phyloP scores from a whole-genome alignment of 164 flowering plant species.

The Echeveria elegans region DNA sequence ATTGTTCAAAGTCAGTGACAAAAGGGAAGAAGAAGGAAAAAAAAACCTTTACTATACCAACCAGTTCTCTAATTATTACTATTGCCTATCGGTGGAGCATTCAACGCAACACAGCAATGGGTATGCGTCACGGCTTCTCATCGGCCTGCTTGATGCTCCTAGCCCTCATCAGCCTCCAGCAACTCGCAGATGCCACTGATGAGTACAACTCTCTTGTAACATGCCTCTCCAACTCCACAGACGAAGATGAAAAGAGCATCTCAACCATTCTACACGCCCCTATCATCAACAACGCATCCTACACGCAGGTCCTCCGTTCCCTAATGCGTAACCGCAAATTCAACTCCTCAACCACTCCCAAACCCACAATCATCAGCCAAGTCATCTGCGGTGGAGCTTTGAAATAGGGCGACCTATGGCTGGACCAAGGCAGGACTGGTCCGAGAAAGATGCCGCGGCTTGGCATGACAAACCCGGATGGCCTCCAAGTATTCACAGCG shows the following conservation, averaged over 20 bases:
- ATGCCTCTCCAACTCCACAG: constrained; percentile 19
- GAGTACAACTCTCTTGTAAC: constrained; percentile 9
- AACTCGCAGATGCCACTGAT: not conserved
- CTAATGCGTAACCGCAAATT: constrained; percentile 29
- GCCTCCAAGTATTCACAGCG: too few relatives aligned
- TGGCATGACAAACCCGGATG: too few relatives aligned
- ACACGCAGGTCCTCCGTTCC: constrained; percentile 14
- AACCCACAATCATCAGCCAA: too few relatives aligned
- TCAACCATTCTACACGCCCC: constrained; percentile 15
- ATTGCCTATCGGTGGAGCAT: too few relatives aligned
- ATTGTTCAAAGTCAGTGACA: too few relatives aligned
- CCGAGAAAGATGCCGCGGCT: too few relatives aligned
- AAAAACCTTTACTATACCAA: too few relatives aligned
- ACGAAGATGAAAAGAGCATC: constrained; percentile 11
- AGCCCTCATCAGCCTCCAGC: not conserved
- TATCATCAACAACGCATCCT: constrained; percentile 15
- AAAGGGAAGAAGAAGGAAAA: too few relatives aligned
- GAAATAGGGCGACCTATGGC: too few relatives aligned
- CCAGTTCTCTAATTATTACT: too few relatives aligned
- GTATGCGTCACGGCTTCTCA: not conserved
- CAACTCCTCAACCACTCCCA: constrained; percentile 20
- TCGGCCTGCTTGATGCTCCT: not conserved
- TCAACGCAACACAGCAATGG: not conserved
- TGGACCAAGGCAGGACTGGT: too few relatives aligned
- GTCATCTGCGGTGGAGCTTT: too few relatives aligned